Base-by-base conservation (phyloP, 352 stramenopile genomes). In the Phytophthora pini region DNA sequence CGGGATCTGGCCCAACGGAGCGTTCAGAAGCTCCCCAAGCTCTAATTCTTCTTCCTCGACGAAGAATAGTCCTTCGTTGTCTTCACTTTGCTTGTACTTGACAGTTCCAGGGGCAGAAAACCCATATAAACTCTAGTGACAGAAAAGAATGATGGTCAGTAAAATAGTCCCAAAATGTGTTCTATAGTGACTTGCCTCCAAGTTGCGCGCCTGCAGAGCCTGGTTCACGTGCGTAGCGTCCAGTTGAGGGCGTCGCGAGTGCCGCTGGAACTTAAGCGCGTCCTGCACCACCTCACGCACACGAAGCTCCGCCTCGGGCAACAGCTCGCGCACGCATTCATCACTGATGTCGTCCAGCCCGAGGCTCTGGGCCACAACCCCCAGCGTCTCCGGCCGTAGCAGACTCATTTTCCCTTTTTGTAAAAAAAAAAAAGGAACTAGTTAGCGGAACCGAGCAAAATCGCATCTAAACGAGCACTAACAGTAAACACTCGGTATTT, bases 231-330 rank as follows among this genome's bases (percentile, higher is more conserved):
- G 80, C 15, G 70, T 55, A 17, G 85, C 77, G 51, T 82, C 74
- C 59, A 95, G 68, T 63, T 78, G 65, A 12, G 76, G 50, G 20
- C 81, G 77, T 56, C 86, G 87, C 29, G 84, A 81, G 69, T 95
- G 87, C 29, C 67, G 72, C 58, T 88, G 80, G 60, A 94, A 95
- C 76, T 95, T 94, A 55, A 94, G 81, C 56, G 87, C 85, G 52
- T 95, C 85, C 74, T 95, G 87, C 13, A 95, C 77, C 46, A 95
- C 65, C 72, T 94, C 80, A 15, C 87, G 87, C 65, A 95, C 73
- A 26, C 87, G 85, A 15, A 95, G 69, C 71, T 95, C 87, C 45
- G 93, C 79, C 51, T 95, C 84, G 0, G 86, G 82, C 8, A 93
- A 77, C 36, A 95, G 60, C 57, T 90, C 84, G 12, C 64, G 62